These are phyloP conservation scores for Thraustotheca clavata DNA, from an alignment of 352 stramenopile genomes.

Conservation along the genomic window DNA sequence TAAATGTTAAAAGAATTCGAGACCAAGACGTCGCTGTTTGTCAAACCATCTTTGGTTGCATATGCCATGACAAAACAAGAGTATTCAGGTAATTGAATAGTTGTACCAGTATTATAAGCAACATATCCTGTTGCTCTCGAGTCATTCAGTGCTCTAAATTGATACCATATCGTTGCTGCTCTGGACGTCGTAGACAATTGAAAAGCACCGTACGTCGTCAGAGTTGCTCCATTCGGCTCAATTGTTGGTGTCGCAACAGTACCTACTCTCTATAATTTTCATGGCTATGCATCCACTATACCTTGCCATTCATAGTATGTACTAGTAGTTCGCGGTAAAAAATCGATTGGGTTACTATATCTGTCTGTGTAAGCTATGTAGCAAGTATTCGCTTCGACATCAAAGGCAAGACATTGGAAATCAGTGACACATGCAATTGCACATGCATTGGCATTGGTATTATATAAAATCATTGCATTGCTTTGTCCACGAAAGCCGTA, in stretches of 20 bases:
- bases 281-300: not conserved
- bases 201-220: slow-evolving; percentile 42
- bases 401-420: slow-evolving; percentile 56
- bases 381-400: slow-evolving; percentile 60
- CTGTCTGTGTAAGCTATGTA: slow-evolving; percentile 69
- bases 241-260: slow-evolving; percentile 36
- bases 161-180: slow-evolving; percentile 51
- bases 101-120: not conserved
- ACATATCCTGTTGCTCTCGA: not conserved
- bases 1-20: slow-evolving; percentile 53
- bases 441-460: slow-evolving; percentile 31
- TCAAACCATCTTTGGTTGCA: slow-evolving; percentile 53
- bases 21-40: slow-evolving; percentile 35
- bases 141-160: slow-evolving; percentile 25
- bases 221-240: slow-evolving; percentile 46
- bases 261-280: slow-evolving; percentile 13
- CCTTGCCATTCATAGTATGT: slow-evolving; percentile 76
- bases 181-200: slow-evolving; percentile 47
- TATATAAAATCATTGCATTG: slow-evolving; percentile 24
- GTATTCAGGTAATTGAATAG: slow-evolving; percentile 6
- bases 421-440: slow-evolving; percentile 40
- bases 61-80: slow-evolving; percentile 25
- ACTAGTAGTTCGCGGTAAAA: slow-evolving; percentile 52
- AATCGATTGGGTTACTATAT: slow-evolving; percentile 51
- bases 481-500: slow-evolving; percentile 9